Evolutionary conservation across 148 eudicot genomes (phyloP).

Genomic region (Chenopodium suecicum): DNA sequence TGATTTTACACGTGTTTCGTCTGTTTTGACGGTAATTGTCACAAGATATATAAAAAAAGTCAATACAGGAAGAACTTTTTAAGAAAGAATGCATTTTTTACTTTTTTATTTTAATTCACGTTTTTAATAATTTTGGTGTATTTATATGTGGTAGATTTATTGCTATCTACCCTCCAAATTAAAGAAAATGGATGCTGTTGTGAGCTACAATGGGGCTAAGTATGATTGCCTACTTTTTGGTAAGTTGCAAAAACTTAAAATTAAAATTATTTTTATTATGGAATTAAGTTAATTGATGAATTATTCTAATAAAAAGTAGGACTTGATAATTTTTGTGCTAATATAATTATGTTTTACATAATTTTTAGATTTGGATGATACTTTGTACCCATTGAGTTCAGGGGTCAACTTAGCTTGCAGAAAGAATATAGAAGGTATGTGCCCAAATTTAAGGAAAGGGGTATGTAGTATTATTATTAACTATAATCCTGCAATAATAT

Average conservation of each 20-base stretch:
- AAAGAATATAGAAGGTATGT: slow-evolving; percentile 78
- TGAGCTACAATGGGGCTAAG: slow-evolving; percentile 40
- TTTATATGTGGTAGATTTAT: not conserved
- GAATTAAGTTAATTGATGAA: not conserved
- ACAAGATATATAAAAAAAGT: too few species aligned
- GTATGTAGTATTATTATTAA: not conserved
- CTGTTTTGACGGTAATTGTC: too few species aligned
- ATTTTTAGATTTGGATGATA: slow-evolving; percentile 77
- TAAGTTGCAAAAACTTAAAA: slow-evolving; percentile 7
- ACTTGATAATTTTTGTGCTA: not conserved
- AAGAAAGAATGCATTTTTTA: too few species aligned
- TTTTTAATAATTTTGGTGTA: not conserved
- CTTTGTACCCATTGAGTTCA: slow-evolving; percentile 81
- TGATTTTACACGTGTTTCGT: not conserved
- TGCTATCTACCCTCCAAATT: not conserved
- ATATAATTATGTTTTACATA: not conserved
- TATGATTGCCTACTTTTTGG: slow-evolving; percentile 81
- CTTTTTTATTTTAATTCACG: too few species aligned
- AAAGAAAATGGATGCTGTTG: slow-evolving; percentile 45
- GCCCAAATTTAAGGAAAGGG: not conserved
- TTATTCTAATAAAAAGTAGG: not conserved
- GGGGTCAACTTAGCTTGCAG: slow-evolving; percentile 93
- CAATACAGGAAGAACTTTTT: too few species aligned
- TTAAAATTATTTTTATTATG: not conserved
- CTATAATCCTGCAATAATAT: not conserved